Conservation (phyloP, 331 rosid species). For the Quercus phellos region DNA sequence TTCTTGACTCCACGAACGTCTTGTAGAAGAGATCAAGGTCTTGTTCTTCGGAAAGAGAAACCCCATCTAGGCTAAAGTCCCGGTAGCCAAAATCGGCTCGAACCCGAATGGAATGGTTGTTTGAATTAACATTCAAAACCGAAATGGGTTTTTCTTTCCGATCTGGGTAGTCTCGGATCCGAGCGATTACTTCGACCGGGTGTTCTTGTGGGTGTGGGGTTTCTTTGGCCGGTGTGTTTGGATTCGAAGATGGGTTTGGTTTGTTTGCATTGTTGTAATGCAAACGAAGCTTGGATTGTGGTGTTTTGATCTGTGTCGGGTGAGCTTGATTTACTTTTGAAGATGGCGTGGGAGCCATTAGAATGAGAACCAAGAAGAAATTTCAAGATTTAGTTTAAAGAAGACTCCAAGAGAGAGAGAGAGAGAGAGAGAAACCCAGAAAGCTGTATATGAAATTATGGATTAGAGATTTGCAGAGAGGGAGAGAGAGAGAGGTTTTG, state of each 20-base stretch:
- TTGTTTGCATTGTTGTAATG: constrained; percentile 54
- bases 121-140: constrained; percentile 50
- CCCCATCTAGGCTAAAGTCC: constrained; percentile 88
- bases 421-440: constrained; percentile 22
- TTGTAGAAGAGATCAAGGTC: constrained; percentile 62
- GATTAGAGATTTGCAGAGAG: constrained; percentile 1
- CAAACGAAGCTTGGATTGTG: constrained; percentile 73
- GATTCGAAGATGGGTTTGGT: constrained; percentile 54
- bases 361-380: constrained; percentile 3
- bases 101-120: constrained; percentile 52
- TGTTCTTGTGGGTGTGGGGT: constrained; percentile 50
- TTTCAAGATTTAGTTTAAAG: constrained; percentile 36
- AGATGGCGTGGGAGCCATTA: constrained; percentile 93
- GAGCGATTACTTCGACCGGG: constrained; percentile 87
- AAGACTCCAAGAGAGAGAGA: neutral
- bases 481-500: neutral
- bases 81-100: constrained; percentile 90
- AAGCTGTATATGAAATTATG: neutral
- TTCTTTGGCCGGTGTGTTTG: constrained; percentile 42
- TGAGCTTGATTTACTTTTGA: constrained; percentile 52
- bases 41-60: constrained; percentile 88
- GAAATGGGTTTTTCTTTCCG: constrained; percentile 65
- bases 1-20: constrained; percentile 75
- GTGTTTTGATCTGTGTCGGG: constrained; percentile 51
- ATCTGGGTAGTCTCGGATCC: constrained; percentile 85